Evolutionary conservation across 768 basidiomycete genomes (phyloP), one percentile per base, ranked within the genome.

Genomic region (Hygrocybe coccinea): DNA sequence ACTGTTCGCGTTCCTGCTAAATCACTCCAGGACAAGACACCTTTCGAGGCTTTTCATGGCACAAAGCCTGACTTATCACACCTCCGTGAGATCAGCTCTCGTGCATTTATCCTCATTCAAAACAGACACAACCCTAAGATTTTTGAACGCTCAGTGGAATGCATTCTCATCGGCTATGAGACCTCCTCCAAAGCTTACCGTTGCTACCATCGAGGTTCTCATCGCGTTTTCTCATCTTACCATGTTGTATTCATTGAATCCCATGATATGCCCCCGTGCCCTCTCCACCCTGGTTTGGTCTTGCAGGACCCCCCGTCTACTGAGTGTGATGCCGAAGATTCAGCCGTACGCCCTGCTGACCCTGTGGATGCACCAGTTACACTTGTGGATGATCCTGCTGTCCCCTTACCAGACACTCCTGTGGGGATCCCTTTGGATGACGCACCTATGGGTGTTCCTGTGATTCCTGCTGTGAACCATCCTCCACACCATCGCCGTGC

Each of bases 111-210:
- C 7, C 43, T 44, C 11, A 44, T 44, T 12, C 43, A 62, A 29
- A 70, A 74, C 46, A 58, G 68, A 19, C 65, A 71, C 36, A 63
- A 68, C 29, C 63, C 66, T 0, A 68, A 68, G 25, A 62, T 69
- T 17, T 60, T 45, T 25, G 59, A 57, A 10, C 44, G 39, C 12
- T 41, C 39, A 15, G 39, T 41, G 14, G 39, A 41, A 21, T 41
- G 39, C 39, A 21, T 41, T 1, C 71, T 75, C 37, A 65, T 77
- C 50, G 71, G 76, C 1, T 78, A 76, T 52, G 61, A 64, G 1
- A 29, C 52, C 1, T 64, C 65, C 8, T 64, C 70, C 1, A 75
- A 74, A 52, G 68, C 65, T 1, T 76, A 70, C 50, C 50, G 62
- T 15, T 67, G 70, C 59, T 71, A 69, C 24, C 57, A 75, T 48